A percentile compares a stretch with the other conserved stretches of the same genome.
These are phyloP conservation scores for Cerrena zonata DNA, from an alignment of 1,284 basidiomycete genomes.

Conservation along the genomic window DNA sequence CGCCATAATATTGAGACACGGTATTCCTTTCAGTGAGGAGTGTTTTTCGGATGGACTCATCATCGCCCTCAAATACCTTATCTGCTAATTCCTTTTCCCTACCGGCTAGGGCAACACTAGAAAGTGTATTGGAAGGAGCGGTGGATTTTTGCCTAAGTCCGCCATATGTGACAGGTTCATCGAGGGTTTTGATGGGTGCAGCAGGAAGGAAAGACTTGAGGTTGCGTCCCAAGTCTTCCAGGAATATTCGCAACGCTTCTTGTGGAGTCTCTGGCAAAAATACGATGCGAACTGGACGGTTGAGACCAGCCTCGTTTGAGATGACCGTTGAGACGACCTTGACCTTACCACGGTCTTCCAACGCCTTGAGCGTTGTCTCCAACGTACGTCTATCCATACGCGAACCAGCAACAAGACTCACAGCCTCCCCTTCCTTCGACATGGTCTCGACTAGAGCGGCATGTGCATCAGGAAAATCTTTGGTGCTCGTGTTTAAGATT, in stretches of 20 bases:
- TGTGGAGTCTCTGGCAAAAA: slow-evolving; percentile 53
- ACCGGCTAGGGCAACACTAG: slow-evolving; percentile 40
- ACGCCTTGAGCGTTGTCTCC: slow-evolving; percentile 47
- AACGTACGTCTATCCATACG: slow-evolving; percentile 71
- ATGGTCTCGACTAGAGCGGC: slow-evolving; percentile 51
- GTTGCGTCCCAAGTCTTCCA: slow-evolving; percentile 43
- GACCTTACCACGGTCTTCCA: slow-evolving; percentile 59
- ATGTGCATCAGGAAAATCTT: slow-evolving; percentile 64
- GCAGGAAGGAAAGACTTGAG: slow-evolving; percentile 27
- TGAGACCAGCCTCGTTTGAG: slow-evolving; percentile 45
- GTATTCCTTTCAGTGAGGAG: slow-evolving; percentile 62
- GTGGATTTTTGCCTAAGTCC: slow-evolving; percentile 30
- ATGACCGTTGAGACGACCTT: slow-evolving; percentile 61
- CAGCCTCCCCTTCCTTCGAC: slow-evolving; percentile 51
- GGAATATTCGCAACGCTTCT: slow-evolving; percentile 46
- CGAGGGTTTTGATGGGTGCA: slow-evolving; percentile 38
- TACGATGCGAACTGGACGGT: slow-evolving; percentile 50
- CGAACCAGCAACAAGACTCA: slow-evolving; percentile 61
- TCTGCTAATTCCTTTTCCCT: slow-evolving; percentile 35
- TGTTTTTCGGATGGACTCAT: slow-evolving; percentile 49
- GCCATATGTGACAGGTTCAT: slow-evolving; percentile 51
- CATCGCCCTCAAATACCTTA: slow-evolving; percentile 47
- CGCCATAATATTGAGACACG: slow-evolving; percentile 63
- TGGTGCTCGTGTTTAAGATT: slow-evolving; percentile 57
- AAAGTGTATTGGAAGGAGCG: slow-evolving; percentile 26